Evolutionary conservation across 805 yeast species (phyloP), one percentile per base, ranked within the genome.

Genomic region (Maudiozyma saulgeensis): DNA sequence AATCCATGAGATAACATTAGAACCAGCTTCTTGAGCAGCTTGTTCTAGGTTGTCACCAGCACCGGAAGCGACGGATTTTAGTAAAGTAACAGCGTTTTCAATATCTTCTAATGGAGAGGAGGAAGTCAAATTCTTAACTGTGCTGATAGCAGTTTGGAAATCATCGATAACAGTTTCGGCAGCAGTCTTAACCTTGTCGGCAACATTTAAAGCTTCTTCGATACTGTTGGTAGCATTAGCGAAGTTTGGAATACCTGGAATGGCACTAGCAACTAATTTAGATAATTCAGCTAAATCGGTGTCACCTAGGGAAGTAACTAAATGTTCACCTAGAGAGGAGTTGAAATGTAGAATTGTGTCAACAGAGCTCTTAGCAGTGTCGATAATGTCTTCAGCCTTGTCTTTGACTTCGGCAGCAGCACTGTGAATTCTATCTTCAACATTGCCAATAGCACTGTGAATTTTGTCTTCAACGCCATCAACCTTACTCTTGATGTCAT

Each of bases 181-280:
- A 41, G 43, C 43, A n/a, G 16, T 25, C 32, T 41, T 41, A 25
- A 41, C 43, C 40, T 43, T 43, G 18, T 15, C 31, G 21, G 45
- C 45, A 43, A 18, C 40, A 6, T 34, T 31, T 13, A 43, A 2
- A 23, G 45, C 40, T 21, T 31, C 39, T 15, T 18, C 40, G 11
- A 25, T n/a, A 7, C n/a, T 32, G 16, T 32, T 13, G 23, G 45
- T 32, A 15, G 32, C 28, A 5, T 43, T 43, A 13, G 31, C 45
- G 19, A 43, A 43, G 32, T 31, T 43, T 43, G 45, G 45, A 34
- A 43, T 21, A 43, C 45, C 45, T 43, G 45, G 45, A 19, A 43
- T 19, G 15, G 45, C 39, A 15, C 13, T 34, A 11, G 45, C 8
- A 19, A 43, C 28, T 6, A 32, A 34, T n/a, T 16, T 8, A 9